phyloP scores from a whole-genome alignment of 2,329 filamentous ascomycete genomes.

The Ophiosphaerella narmari region DNA sequence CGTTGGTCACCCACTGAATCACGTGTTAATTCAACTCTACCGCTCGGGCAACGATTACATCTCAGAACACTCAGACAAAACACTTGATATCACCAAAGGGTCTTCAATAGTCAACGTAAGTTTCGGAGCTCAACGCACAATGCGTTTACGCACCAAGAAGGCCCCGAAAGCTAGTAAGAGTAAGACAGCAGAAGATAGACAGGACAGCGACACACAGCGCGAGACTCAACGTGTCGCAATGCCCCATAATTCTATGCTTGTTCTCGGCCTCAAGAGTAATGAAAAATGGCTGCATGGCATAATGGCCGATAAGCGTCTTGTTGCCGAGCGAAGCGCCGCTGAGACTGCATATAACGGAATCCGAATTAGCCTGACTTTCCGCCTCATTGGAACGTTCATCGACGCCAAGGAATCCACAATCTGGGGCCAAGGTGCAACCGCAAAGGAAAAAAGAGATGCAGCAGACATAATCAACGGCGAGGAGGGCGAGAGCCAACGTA shows the following conservation, averaged over 20 bases:
- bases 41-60: conserved; percentile 90
- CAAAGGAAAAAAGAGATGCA: conserved; percentile 67
- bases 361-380: conserved; percentile 90
- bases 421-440: conserved; percentile 88
- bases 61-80: conserved; percentile 96
- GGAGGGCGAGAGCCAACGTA: conserved; percentile 64
- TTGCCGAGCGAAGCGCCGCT: conserved; percentile 66
- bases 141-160: conserved; percentile 86
- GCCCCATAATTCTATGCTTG: conserved; percentile 87
- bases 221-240: conserved; percentile 70
- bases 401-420: conserved; percentile 67
- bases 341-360: conserved; percentile 76
- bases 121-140: conserved; percentile 86
- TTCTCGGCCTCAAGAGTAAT: conserved; percentile 81
- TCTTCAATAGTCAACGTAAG: conserved; percentile 92
- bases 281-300: conserved; percentile 91
- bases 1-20: conserved; percentile 82
- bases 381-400: conserved; percentile 85
- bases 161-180: conserved; percentile 11
- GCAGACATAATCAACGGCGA: conserved; percentile 71
- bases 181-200: conserved; percentile 27
- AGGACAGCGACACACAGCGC: conserved; percentile 45
- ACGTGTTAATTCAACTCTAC: conserved; percentile 91
- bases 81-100: conserved; percentile 79
- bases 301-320: conserved; percentile 77